A percentile compares a stretch with the other conserved stretches of the same genome.
phyloP scores from a whole-genome alignment of 768 basidiomycete species.

The Tephrocybe sp. region DNA sequence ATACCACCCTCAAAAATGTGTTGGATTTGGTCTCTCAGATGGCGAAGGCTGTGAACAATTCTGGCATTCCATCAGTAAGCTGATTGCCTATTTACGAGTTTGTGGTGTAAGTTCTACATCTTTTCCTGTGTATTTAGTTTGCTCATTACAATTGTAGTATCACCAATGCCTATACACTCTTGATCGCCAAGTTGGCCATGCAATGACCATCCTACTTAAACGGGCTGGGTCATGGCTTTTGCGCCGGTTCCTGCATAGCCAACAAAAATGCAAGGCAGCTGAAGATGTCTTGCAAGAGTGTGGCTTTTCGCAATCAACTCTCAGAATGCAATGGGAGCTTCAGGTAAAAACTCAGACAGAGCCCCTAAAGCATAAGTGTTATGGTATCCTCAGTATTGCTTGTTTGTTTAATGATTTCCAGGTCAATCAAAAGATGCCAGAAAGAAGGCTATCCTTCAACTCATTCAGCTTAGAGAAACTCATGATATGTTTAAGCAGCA shows the following conservation, averaged over 20 bases:
- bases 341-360: slow-evolving; percentile 20
- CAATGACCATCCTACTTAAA: not conserved
- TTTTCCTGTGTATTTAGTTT: not conserved
- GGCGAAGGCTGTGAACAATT: slow-evolving; percentile 30
- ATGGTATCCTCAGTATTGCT: not conserved
- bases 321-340: slow-evolving; percentile 15
- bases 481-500: slow-evolving; percentile 8
- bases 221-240: not conserved
- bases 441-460: slow-evolving; percentile 1
- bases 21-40: slow-evolving; percentile 27
- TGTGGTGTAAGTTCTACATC: not conserved
- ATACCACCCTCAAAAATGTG: slow-evolving; percentile 31
- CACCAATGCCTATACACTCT: slow-evolving; percentile 24
- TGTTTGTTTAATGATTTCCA: not conserved
- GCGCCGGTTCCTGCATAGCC: slow-evolving; percentile 1
- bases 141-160: slow-evolving; percentile 12
- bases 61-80: slow-evolving; percentile 25
- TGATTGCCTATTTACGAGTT: not conserved
- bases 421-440: slow-evolving; percentile 8
- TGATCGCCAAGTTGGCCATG: slow-evolving; percentile 16
- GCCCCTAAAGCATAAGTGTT: not conserved
- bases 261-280: slow-evolving; percentile 2
- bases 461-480: slow-evolving; percentile 4
- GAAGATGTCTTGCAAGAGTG: not conserved
- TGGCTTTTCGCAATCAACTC: not conserved